Percentiles rank a stretch among this genome's conserved stretches.
Evolutionary conservation across 164 flowering plant species (phyloP).

Genomic region (Annona cherimola): DNA sequence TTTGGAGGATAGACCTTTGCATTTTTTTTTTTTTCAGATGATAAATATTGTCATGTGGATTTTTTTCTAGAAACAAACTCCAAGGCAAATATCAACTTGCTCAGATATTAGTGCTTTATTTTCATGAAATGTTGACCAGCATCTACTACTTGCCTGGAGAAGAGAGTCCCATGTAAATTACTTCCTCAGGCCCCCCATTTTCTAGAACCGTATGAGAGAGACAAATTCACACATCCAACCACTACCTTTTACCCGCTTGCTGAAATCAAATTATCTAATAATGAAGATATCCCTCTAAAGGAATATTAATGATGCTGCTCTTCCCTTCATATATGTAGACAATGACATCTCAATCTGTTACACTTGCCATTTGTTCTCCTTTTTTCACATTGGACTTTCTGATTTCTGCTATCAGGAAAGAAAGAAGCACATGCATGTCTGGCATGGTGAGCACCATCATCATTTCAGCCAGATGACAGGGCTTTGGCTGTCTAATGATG

Average conservation of each 20-base stretch:
- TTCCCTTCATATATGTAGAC: not conserved
- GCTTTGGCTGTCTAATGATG: constrained; percentile 41
- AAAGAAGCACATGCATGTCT: constrained; percentile 64
- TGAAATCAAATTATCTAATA: not conserved
- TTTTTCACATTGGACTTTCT: not conserved
- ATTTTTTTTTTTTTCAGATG: no score
- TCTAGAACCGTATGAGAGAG: not conserved
- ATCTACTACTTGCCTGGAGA: not conserved
- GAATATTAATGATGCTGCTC: not conserved
- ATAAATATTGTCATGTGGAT: not conserved
- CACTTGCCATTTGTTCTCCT: constrained; percentile 1
- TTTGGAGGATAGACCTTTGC: no score
- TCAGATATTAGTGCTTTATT: not conserved
- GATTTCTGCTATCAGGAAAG: constrained; percentile 38
- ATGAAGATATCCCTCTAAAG: not conserved
- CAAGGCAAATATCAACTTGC: not conserved
- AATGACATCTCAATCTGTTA: not conserved
- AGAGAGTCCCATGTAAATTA: not conserved
- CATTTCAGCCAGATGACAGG: constrained; percentile 55
- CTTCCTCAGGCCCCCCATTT: not conserved
- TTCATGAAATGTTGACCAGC: not conserved
- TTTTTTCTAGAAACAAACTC: not conserved
- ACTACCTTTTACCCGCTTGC: not conserved
- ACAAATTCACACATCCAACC: not conserved
- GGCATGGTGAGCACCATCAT: constrained; percentile 76